A percentile compares a stretch with the other conserved stretches of the same genome.
These are phyloP conservation scores for Crotalaria pallida DNA, from an alignment of 306 rosid genomes.

Conservation along the genomic window DNA sequence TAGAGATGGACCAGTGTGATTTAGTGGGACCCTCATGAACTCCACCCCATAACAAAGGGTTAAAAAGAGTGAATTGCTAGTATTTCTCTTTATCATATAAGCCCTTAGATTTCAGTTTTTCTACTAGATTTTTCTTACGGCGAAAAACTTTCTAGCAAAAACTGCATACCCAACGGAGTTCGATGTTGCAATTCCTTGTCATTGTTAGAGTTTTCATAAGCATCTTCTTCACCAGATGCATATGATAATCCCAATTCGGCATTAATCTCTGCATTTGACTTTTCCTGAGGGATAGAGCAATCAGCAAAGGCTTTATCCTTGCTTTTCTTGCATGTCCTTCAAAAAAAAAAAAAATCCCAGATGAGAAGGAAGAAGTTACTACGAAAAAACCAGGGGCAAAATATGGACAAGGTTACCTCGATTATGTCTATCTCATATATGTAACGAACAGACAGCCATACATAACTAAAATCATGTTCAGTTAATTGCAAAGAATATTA, in stretches of 20 bases:
- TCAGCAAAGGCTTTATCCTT: slow-evolving; percentile 60
- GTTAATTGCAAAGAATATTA: neutral
- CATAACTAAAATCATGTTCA: slow-evolving; percentile 3
- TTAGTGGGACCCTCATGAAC: too few relatives aligned
- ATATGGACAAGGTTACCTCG: neutral
- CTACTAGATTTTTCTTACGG: neutral
- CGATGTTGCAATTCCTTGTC: slow-evolving; percentile 52
- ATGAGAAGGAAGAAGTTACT: slow-evolving; percentile 9
- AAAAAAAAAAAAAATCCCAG: slow-evolving; percentile 31
- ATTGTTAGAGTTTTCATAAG: slow-evolving; percentile 43
- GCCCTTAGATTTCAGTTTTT: neutral
- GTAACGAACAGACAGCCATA: neutral
- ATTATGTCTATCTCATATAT: slow-evolving; percentile 3
- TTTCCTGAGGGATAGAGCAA: slow-evolving; percentile 87
- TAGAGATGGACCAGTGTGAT: too few relatives aligned
- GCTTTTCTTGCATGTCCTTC: slow-evolving; percentile 89
- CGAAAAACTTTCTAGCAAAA: neutral
- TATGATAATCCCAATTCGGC: slow-evolving; percentile 91
- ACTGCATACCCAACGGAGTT: slow-evolving; percentile 47
- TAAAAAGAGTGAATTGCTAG: too few relatives aligned
- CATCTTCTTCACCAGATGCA: slow-evolving; percentile 93
- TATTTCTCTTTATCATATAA: too few relatives aligned
- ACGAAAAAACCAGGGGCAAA: neutral
- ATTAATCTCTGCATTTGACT: slow-evolving; percentile 91
- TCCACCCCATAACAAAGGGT: too few relatives aligned